These are phyloP conservation scores for Neoscytalidium dimidiatum DNA, from an alignment of 2,329 filamentous ascomycete species.

Conservation along the genomic window DNA sequence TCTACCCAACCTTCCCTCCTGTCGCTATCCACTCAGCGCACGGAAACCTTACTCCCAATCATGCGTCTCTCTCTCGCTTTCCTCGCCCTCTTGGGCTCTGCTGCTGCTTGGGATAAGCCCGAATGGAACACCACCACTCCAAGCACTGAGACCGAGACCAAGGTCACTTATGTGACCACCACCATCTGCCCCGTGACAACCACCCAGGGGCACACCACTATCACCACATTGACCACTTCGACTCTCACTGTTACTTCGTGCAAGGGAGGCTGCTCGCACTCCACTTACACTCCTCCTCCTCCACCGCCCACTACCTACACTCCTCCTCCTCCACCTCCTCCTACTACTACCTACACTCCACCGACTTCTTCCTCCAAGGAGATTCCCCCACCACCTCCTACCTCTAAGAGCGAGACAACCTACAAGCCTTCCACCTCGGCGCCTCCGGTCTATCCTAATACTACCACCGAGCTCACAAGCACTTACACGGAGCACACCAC, in stretches of 20 bases:
- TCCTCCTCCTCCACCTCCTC: background rate
- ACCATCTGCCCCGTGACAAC: constrained; percentile 22
- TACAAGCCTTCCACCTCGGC: background rate
- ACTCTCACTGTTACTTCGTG: constrained; percentile 21
- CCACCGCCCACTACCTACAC: background rate
- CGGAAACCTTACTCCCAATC: background rate
- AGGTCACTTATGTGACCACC: constrained; percentile 15
- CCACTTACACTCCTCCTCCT: background rate
- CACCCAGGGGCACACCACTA: constrained; percentile 19
- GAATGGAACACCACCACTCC: background rate
- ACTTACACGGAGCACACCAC: constrained; percentile 14
- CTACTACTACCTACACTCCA: background rate
- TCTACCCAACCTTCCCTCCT: constrained; percentile 20
- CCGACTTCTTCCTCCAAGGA: background rate
- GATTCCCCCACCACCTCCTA: background rate
- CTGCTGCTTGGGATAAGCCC: constrained; percentile 24
- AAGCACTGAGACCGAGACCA: background rate
- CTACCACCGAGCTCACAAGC: background rate
- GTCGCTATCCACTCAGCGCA: constrained; percentile 22
- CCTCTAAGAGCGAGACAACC: background rate
- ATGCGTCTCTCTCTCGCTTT: constrained; percentile 35
- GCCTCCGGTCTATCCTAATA: constrained; percentile 4
- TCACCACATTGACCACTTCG: constrained; percentile 17
- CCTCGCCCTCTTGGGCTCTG: constrained; percentile 35
- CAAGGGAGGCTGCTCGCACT: constrained; percentile 15